Evolutionary conservation across 2,329 filamentous ascomycete genomes (phyloP).

Genomic region (Apiospora malaysiana): DNA sequence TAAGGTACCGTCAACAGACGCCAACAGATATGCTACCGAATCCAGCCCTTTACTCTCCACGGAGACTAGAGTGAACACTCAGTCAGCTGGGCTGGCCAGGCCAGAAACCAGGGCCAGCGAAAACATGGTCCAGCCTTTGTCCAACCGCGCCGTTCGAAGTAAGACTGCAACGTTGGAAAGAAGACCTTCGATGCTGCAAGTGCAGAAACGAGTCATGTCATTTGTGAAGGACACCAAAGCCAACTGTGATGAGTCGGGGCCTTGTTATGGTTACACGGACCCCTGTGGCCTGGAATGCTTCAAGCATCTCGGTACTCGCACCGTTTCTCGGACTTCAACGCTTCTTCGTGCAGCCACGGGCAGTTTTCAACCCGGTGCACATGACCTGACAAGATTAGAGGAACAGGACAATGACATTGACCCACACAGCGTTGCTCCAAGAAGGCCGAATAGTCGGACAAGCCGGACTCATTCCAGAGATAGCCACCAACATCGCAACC

Average conservation of each 20-base stretch:
- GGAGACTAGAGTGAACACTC: slow-evolving; percentile 33
- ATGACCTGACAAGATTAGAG: slow-evolving; percentile 22
- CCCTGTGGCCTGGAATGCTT: slow-evolving; percentile 71
- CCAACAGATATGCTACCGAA: slow-evolving; percentile 43
- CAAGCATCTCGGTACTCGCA: slow-evolving; percentile 57
- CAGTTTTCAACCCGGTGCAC: slow-evolving; percentile 34
- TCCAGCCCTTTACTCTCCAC: slow-evolving; percentile 54
- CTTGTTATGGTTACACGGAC: slow-evolving; percentile 69
- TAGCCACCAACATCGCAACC: slow-evolving; percentile 26
- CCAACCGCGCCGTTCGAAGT: slow-evolving; percentile 29
- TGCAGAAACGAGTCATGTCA: slow-evolving; percentile 64
- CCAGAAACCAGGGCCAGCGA: slow-evolving; percentile 34
- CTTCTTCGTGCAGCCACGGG: slow-evolving; percentile 51
- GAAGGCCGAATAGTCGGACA: slow-evolving; percentile 21
- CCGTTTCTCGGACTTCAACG: slow-evolving; percentile 43
- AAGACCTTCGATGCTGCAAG: slow-evolving; percentile 59
- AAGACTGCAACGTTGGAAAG: slow-evolving; percentile 44
- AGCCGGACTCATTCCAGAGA: slow-evolving; percentile 38
- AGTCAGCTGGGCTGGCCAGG: slow-evolving; percentile 35
- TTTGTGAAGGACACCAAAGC: slow-evolving; percentile 70
- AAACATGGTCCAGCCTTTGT: slow-evolving; percentile 27
- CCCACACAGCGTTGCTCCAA: neutral
- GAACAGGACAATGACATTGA: slow-evolving; percentile 36
- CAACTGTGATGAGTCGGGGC: slow-evolving; percentile 65
- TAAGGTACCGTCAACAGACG: slow-evolving; percentile 25